Evolutionary conservation across 2,329 filamentous ascomycete species (phyloP).

Genomic region (Aspergillus latus): DNA sequence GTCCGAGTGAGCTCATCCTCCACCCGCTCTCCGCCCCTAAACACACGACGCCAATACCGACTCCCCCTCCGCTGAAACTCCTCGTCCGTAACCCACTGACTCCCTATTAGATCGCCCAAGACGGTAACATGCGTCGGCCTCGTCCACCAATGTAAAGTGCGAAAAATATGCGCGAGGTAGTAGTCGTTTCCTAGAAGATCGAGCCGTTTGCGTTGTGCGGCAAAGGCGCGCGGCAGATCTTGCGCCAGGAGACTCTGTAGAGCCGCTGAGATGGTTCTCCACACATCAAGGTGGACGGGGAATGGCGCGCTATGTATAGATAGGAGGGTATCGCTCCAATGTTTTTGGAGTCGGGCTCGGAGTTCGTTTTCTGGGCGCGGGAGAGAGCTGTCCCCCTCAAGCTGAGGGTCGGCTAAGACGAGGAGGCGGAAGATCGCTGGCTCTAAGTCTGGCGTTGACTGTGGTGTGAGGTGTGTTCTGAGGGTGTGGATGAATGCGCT

Average conservation of each 20-base stretch:
- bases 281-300: slow-evolving; percentile 20
- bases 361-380: slow-evolving; percentile 52
- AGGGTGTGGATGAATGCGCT: slow-evolving; percentile 37
- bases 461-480: slow-evolving; percentile 34
- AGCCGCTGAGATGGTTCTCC: slow-evolving; percentile 24
- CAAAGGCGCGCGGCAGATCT: slow-evolving; percentile 67
- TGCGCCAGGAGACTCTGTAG: slow-evolving; percentile 53
- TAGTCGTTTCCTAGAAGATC: slow-evolving; percentile 93
- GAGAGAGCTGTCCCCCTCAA: slow-evolving; percentile 88
- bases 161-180: slow-evolving; percentile 91
- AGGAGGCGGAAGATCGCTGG: slow-evolving; percentile 80
- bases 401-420: slow-evolving; percentile 84
- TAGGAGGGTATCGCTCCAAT: slow-evolving; percentile 32
- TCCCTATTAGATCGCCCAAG: slow-evolving; percentile 86
- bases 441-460: slow-evolving; percentile 18
- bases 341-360: slow-evolving; percentile 41
- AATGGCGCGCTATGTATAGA: slow-evolving; percentile 18
- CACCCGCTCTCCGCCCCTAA: slow-evolving; percentile 66
- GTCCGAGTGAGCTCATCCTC: slow-evolving; percentile 44
- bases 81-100: slow-evolving; percentile 85
- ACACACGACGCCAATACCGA: slow-evolving; percentile 79
- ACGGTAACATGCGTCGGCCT: slow-evolving; percentile 83
- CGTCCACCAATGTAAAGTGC: slow-evolving; percentile 79
- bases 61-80: slow-evolving; percentile 75
- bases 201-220: slow-evolving; percentile 72